Percentiles rank a stretch among this genome's conserved stretches.
phyloP scores from a whole-genome alignment of 495 filamentous ascomycete species.

The Trichoderma erinaceum region DNA sequence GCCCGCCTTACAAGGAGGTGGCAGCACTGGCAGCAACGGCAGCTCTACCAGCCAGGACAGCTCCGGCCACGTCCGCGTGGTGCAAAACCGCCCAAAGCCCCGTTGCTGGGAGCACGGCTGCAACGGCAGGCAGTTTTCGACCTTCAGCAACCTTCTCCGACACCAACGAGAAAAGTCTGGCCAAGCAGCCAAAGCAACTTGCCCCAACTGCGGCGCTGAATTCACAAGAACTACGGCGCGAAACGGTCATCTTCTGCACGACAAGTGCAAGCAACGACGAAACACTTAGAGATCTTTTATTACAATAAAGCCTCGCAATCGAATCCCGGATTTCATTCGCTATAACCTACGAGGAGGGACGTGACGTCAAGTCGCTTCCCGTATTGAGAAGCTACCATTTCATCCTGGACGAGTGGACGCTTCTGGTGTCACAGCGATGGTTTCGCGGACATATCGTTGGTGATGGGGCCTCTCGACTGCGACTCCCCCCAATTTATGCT shows the following conservation, averaged over 20 bases:
- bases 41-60: constrained; percentile 22
- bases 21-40: constrained; percentile 1
- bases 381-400: neutral
- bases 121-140: constrained; percentile 89
- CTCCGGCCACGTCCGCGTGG: constrained; percentile 55
- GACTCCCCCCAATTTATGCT: neutral
- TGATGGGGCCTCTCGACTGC: constrained; percentile 8
- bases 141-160: constrained; percentile 87
- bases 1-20: constrained; percentile 24
- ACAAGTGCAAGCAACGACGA: constrained; percentile 74
- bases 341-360: constrained; percentile 9
- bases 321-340: neutral
- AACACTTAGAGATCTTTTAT: constrained; percentile 21
- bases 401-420: neutral
- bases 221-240: constrained; percentile 88
- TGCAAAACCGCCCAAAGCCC: constrained; percentile 73
- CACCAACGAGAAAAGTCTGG: constrained; percentile 94
- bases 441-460: constrained; percentile 12
- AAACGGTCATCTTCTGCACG: constrained; percentile 81
- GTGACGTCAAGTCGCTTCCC: neutral
- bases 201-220: constrained; percentile 81
- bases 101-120: constrained; percentile 96
- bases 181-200: constrained; percentile 76
- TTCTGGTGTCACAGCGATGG: constrained; percentile 9
- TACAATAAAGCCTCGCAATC: neutral